Percentiles rank a stretch among this genome's conserved stretches.
phyloP scores from a whole-genome alignment of 371 early-diverging fungal species.

The Umbelopsis sp. region DNA sequence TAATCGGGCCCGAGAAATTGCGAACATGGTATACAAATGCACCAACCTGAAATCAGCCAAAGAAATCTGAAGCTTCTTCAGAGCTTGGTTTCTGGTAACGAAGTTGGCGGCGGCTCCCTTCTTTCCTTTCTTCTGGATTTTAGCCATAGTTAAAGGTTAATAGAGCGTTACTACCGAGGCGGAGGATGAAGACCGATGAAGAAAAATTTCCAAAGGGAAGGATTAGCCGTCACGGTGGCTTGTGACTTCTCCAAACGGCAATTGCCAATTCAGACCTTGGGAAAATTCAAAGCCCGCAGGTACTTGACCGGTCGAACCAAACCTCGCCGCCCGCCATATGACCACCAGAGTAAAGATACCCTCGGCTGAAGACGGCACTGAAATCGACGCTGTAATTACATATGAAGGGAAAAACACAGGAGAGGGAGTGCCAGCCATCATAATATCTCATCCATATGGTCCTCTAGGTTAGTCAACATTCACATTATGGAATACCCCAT shows the following conservation, averaged over 20 bases:
- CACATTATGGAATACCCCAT: not conserved
- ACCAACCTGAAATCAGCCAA: constrained; percentile 89
- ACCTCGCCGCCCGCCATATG: not conserved
- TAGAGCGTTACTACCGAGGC: not conserved
- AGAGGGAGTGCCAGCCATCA: constrained; percentile 29
- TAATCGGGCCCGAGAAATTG: constrained; percentile 15
- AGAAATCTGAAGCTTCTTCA: constrained; percentile 93
- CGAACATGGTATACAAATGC: constrained; percentile 10
- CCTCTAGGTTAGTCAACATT: constrained; percentile 39
- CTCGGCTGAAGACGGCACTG: not conserved
- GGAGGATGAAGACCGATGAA: constrained; percentile 5
- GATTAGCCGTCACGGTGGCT: constrained; percentile 15
- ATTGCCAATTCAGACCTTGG: not conserved
- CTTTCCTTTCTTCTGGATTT: constrained; percentile 85
- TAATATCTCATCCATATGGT: constrained; percentile 54
- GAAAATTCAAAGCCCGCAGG: not conserved
- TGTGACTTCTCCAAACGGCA: not conserved
- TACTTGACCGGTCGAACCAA: too few relatives aligned
- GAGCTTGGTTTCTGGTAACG: constrained; percentile 88
- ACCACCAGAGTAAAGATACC: not conserved
- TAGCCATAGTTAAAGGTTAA: constrained; percentile 62
- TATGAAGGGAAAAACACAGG: not conserved
- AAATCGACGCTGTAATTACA: not conserved
- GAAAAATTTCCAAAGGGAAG: constrained; percentile 13
- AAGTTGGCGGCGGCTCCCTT: constrained; percentile 91